A percentile compares a stretch with the other conserved stretches of the same genome.
These are phyloP conservation scores for Taiozyma sp. DNA, from an alignment of 1,139 yeast genomes.

Conservation along the genomic window DNA sequence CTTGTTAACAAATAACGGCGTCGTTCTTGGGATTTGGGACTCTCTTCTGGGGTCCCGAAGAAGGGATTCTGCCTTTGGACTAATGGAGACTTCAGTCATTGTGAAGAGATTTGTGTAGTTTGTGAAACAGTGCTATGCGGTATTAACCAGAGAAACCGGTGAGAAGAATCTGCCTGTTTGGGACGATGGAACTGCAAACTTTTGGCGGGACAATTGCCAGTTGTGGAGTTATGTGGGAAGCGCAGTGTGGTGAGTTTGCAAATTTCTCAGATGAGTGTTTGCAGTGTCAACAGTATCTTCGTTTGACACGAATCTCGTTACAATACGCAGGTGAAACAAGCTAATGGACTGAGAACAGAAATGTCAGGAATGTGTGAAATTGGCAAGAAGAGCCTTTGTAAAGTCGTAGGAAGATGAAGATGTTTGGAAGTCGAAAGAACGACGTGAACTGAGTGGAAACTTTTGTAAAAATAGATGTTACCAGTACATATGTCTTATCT, in stretches of 20 bases:
- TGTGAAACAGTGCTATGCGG: neutral
- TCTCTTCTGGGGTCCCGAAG: neutral
- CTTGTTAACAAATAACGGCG: neutral
- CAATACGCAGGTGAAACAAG: no score
- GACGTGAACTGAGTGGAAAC: neutral
- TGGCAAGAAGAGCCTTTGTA: neutral
- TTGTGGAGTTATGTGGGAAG: no score
- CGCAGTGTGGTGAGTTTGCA: no score
- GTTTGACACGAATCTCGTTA: neutral
- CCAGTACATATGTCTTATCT: neutral
- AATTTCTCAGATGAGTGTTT: neutral
- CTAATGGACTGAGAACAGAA: no score
- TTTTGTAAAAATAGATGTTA: neutral
- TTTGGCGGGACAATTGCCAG: neutral
- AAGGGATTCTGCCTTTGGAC: neutral
- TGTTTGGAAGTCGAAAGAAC: neutral
- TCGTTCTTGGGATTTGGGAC: neutral
- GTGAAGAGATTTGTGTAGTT: neutral
- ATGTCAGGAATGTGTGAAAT: neutral
- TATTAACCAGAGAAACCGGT: neutral
- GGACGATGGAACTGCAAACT: neutral
- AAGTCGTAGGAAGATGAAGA: neutral
- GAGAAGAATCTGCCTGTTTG: neutral
- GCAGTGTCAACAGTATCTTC: neutral
- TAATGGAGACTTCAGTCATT: neutral